Conservation (phyloP, 2,329 filamentous ascomycete species). For the Penicillium sclerotiorum region DNA sequence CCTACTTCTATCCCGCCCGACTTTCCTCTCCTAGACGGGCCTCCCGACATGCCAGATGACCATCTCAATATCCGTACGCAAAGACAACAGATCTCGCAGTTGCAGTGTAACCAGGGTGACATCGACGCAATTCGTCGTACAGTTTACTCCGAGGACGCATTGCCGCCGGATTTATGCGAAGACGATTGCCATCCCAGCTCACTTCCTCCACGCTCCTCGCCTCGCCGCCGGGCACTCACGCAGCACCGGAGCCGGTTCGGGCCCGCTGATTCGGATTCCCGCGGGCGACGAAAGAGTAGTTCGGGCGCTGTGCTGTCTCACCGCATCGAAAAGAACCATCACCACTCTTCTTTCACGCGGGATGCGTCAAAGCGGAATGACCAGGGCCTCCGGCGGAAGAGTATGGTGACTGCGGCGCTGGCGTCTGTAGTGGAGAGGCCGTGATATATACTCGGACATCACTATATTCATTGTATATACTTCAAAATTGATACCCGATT, state of each 20-base stretch:
- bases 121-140: slow-evolving; percentile 43
- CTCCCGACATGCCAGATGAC: slow-evolving; percentile 10
- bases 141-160: slow-evolving; percentile 31
- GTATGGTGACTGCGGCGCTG: slow-evolving; percentile 42
- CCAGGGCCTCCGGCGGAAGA: slow-evolving; percentile 40
- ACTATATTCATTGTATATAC: slow-evolving; percentile 19
- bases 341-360: slow-evolving; percentile 25
- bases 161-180: slow-evolving; percentile 12
- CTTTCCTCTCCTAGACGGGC: slow-evolving; percentile 17
- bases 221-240: slow-evolving; percentile 33
- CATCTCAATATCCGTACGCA: slow-evolving; percentile 36
- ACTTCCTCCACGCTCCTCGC: slow-evolving; percentile 37
- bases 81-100: slow-evolving; percentile 43
- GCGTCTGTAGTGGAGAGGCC: slow-evolving; percentile 36
- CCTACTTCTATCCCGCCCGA: slow-evolving; percentile 35
- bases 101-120: slow-evolving; percentile 42
- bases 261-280: slow-evolving; percentile 18
- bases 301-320: slow-evolving; percentile 26
- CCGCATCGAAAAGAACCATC: slow-evolving; percentile 40
- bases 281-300: slow-evolving; percentile 33
- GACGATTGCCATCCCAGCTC: slow-evolving; percentile 44
- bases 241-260: slow-evolving; percentile 34
- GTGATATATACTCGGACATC: not conserved
- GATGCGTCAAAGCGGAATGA: slow-evolving; percentile 38
- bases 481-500: slow-evolving; percentile 21